These are phyloP conservation scores for Exutisphaerella laricina DNA, from an alignment of 2,329 filamentous ascomycete genomes.

Conservation along the genomic window DNA sequence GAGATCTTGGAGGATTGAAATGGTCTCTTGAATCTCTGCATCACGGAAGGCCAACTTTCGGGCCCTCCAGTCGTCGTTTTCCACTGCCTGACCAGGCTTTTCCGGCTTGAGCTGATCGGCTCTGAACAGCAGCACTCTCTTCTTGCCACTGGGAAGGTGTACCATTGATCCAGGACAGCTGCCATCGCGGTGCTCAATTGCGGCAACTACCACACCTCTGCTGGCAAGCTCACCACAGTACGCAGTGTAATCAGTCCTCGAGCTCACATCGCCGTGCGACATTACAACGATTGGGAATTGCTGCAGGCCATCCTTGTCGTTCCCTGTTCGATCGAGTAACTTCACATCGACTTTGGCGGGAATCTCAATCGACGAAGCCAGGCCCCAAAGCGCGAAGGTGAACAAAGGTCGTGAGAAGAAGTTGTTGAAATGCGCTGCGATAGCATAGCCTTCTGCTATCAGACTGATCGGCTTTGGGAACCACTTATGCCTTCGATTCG, in stretches of 20 bases:
- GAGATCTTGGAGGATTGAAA: slow-evolving; percentile 34
- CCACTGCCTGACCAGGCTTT: slow-evolving; percentile 9
- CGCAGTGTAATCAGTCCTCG: slow-evolving; percentile 40
- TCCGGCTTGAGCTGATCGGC: slow-evolving; percentile 31
- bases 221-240: slow-evolving; percentile 41
- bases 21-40: slow-evolving; percentile 41
- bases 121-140: slow-evolving; percentile 35
- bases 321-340: slow-evolving; percentile 2
- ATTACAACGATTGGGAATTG: slow-evolving; percentile 38
- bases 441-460: slow-evolving; percentile 39
- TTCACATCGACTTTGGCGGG: slow-evolving; percentile 38
- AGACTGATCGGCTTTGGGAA: slow-evolving; percentile 39
- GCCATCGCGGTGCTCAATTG: slow-evolving; percentile 42
- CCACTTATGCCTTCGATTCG: slow-evolving; percentile 35
- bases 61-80: slow-evolving; percentile 20
- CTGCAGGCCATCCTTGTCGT: background rate
- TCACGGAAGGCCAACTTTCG: slow-evolving; percentile 37
- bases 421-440: slow-evolving; percentile 34
- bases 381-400: slow-evolving; percentile 35
- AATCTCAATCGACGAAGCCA: slow-evolving; percentile 38
- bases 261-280: slow-evolving; percentile 41
- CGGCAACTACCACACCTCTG: slow-evolving; percentile 39
- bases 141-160: slow-evolving; percentile 30
- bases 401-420: slow-evolving; percentile 33
- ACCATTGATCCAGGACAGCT: slow-evolving; percentile 40